These are phyloP conservation scores for Lumnitzera littorea DNA, from an alignment of 345 rosid genomes.

Conservation along the genomic window DNA sequence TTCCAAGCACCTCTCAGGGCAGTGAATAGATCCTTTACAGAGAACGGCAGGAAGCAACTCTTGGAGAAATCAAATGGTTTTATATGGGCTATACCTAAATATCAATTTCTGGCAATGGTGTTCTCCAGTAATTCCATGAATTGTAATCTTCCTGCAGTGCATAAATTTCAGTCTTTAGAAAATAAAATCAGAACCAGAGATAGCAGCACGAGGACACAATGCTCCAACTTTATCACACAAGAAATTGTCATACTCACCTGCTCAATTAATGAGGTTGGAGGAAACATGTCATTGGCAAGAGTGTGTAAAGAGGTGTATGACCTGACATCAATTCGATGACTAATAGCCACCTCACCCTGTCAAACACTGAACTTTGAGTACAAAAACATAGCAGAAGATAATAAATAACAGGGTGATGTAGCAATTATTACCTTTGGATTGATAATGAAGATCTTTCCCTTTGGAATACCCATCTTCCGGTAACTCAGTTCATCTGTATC, in stretches of 20 bases:
- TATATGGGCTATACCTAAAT: constrained; percentile 9
- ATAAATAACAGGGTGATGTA: neutral
- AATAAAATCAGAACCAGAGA: neutral
- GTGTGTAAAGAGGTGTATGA: constrained; percentile 88
- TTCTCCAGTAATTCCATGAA: constrained; percentile 80
- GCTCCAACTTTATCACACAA: too few relatives aligned
- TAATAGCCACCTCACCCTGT: constrained; percentile 91
- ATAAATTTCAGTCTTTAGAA: neutral
- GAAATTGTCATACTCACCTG: constrained; percentile 35
- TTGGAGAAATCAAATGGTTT: neutral
- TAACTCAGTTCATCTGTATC: constrained; percentile 92
- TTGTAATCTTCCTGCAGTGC: constrained; percentile 73
- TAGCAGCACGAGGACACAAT: too few relatives aligned
- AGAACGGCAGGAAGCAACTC: too few relatives aligned
- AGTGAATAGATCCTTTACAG: too few relatives aligned
- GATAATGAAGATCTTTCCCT: constrained; percentile 85
- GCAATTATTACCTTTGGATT: constrained; percentile 66
- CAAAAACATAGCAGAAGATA: neutral
- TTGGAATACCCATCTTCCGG: constrained; percentile 82
- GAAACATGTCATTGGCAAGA: constrained; percentile 88
- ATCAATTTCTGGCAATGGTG: constrained; percentile 51
- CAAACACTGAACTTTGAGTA: constrained; percentile 1
- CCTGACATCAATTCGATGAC: constrained; percentile 60
- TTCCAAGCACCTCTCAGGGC: too few relatives aligned
- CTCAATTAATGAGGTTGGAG: constrained; percentile 70